Conservation (phyloP, 2,329 filamentous ascomycete genomes). For the Trichoderma citrinoviride region DNA sequence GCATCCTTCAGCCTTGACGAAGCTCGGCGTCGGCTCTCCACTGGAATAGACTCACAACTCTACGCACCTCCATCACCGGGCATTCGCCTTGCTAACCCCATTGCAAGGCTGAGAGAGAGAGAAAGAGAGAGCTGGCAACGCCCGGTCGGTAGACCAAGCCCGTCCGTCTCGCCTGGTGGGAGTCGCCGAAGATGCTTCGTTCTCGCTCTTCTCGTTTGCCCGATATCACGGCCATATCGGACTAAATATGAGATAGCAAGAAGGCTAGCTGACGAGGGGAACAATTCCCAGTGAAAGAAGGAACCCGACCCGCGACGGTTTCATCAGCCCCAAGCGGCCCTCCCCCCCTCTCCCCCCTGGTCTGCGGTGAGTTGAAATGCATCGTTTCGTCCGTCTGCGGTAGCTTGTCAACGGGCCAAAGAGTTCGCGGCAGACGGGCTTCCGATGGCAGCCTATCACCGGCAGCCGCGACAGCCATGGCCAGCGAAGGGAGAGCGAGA, state of each 20-base stretch:
- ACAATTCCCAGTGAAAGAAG: no score
- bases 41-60: conserved; percentile 11
- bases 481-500: not conserved
- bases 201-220: not conserved
- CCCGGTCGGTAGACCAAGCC: not conserved
- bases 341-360: not conserved
- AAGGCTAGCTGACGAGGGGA: no score
- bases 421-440: not conserved
- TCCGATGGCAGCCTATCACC: conserved; percentile 13
- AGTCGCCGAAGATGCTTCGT: not conserved
- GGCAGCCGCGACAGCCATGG: not conserved
- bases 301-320: no score
- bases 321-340: not conserved
- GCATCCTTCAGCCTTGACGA: no score
- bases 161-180: not conserved
- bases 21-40: not conserved
- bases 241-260: no score
- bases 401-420: not conserved
- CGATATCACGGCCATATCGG: no score
- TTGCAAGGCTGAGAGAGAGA: conserved; percentile 2
- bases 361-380: not conserved
- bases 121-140: not conserved
- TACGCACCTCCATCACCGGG: conserved; percentile 7
- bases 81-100: not conserved
- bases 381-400: not conserved